A percentile compares a stretch with the other conserved stretches of the same genome.
Evolutionary conservation across 1,284 basidiomycete species (phyloP).

Genomic region (Microbotryomycetes sp.): DNA sequence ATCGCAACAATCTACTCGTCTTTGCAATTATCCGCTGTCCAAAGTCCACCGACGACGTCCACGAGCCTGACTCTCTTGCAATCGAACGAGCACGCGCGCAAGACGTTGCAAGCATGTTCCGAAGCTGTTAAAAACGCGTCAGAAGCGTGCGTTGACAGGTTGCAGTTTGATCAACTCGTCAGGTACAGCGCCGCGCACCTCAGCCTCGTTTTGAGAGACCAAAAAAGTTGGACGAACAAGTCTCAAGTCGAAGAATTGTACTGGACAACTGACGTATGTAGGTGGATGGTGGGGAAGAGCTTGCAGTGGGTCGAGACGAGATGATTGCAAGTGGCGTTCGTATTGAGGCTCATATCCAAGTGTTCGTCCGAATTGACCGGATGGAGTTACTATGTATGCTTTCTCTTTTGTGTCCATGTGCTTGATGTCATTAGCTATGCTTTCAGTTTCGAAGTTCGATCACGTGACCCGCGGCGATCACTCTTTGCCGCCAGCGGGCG

Average conservation of each 20-base stretch:
- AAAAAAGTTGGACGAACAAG: conserved; percentile 82
- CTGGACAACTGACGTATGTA: conserved; percentile 77
- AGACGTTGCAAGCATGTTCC: conserved; percentile 51
- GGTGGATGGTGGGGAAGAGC: conserved; percentile 69
- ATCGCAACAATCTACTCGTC: conserved; percentile 44
- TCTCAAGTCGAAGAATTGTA: conserved; percentile 79
- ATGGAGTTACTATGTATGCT: not conserved
- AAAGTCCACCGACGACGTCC: not conserved
- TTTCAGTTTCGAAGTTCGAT: no score
- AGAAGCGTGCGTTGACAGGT: conserved; percentile 80
- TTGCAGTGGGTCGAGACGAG: conserved; percentile 59
- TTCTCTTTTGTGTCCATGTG: not conserved
- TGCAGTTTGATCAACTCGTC: conserved; percentile 71
- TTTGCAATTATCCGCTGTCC: conserved; percentile 8
- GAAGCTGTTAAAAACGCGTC: conserved; percentile 74
- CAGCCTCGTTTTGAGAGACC: conserved; percentile 86
- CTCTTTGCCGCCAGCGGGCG: no score
- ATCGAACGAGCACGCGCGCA: conserved; percentile 13
- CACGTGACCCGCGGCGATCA: no score
- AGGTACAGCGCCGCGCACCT: conserved; percentile 85
- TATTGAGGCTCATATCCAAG: not conserved
- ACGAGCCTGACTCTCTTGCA: not conserved
- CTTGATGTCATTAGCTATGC: not conserved
- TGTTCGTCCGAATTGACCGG: no score
- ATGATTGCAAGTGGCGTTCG: not conserved